phyloP scores from a whole-genome alignment of 2,329 filamentous ascomycete genomes.

The Fusarium goolgardi region DNA sequence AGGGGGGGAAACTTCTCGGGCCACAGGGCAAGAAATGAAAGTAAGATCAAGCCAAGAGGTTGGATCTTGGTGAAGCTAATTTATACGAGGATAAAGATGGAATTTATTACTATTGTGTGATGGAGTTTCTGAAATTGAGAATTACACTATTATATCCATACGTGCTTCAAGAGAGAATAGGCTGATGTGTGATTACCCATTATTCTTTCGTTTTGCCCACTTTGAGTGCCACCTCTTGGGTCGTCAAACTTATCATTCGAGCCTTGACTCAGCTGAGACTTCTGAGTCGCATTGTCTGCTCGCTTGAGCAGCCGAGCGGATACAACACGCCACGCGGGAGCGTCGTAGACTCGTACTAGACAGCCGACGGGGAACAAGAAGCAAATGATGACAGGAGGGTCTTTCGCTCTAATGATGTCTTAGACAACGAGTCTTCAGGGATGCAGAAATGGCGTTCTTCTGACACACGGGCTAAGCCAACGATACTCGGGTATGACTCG shows the following conservation, averaged over 20 bases:
- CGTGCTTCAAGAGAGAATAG: neutral
- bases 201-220: neutral
- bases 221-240: neutral
- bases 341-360: neutral
- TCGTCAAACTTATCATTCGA: neutral
- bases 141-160: neutral
- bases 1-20: neutral
- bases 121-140: neutral
- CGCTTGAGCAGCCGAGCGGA: neutral
- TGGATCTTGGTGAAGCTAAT: neutral
- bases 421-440: neutral
- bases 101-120: neutral
- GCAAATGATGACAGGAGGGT: neutral
- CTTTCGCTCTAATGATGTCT: neutral
- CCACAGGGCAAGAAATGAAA: constrained; percentile 1
- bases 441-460: neutral
- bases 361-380: neutral
- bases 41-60: neutral
- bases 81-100: neutral
- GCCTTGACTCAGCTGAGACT: neutral
- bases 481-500: neutral
- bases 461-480: neutral
- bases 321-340: neutral
- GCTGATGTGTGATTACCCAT: neutral
- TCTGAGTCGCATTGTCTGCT: neutral